Base-by-base conservation (phyloP, 1,284 basidiomycete species). In the Boletus albobrunnescens region DNA sequence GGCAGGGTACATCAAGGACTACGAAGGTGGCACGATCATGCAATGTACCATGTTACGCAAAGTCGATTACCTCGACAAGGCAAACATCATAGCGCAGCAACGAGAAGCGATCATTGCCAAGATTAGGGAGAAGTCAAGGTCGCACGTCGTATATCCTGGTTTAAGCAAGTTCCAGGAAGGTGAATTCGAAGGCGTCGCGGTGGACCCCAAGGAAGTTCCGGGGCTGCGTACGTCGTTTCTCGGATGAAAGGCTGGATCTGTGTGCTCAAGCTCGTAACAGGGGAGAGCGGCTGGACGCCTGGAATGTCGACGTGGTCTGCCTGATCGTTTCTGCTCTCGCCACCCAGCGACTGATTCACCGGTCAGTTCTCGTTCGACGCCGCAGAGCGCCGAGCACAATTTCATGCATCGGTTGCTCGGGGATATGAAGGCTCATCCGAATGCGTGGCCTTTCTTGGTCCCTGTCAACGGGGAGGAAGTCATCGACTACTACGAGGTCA, bases 1-100 rank as follows among this genome's bases (percentile, higher is more conserved):
- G 96, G 94, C 95, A 1, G 96, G 95, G 1, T 99, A 99, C 68
- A 99, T 99, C 82, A 99, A 99, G 69, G 96, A 99, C 67, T 99
- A 99, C 68, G 96, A 99, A 67, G 96, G 96, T 39, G 95, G 94
- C n/a, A 99, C 96, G 37, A 91, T 99, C 71, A 98, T 99, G 95
- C 94, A 96, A 69, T 99, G 96, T 64, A 89, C 87, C 4, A 90
- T 99, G 90, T 71, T 99, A 17, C 84, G 81, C 20, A 89, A 91
- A 59, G 84, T 99, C 54, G 84, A 93, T 62, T 99, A 99, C 61
- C 75, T 96, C 52, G 77, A 90, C 56, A 92, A 92, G 49, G 78
- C 81, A 41, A 84, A 84, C 47, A 83, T 91, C 59, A 74, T 98
- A 40, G 76, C 82, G 2, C 75, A 77, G 55, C 96, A 99, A 68